A percentile compares a stretch with the other conserved stretches of the same genome.
These are phyloP conservation scores for Agaricales sp. DNA, from an alignment of 1,284 basidiomycete species.

Conservation along the genomic window DNA sequence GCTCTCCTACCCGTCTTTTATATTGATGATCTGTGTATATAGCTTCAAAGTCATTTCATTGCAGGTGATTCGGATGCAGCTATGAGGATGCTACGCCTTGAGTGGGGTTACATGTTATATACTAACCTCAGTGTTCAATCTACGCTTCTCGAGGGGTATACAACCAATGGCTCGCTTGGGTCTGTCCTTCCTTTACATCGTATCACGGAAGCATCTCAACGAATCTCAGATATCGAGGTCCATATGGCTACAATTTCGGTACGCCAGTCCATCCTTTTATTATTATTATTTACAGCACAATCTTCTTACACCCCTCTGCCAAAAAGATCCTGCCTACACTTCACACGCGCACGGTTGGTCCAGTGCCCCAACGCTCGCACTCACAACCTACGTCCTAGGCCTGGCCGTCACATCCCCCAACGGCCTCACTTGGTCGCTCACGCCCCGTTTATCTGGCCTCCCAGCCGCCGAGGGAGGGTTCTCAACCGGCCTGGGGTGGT, in stretches of 20 bases:
- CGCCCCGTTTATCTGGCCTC: conserved; percentile 25
- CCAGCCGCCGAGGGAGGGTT: conserved; percentile 31
- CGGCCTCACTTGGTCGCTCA: conserved; percentile 25
- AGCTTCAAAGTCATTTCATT: conserved; percentile 40
- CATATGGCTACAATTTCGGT: conserved; percentile 6
- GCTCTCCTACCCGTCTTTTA: background rate
- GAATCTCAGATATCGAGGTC: conserved; percentile 13
- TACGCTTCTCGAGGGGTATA: conserved; percentile 37
- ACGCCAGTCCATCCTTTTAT: conserved; percentile 3
- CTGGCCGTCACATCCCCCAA: conserved; percentile 14
- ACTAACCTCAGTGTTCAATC: conserved; percentile 34
- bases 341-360: conserved; percentile 37
- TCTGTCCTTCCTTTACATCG: conserved; percentile 18
- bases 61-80: conserved; percentile 30
- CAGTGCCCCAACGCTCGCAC: conserved; percentile 20
- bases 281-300: conserved; percentile 27
- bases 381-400: conserved; percentile 19
- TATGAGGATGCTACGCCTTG: conserved; percentile 31
- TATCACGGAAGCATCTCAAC: background rate
- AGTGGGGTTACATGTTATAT: conserved; percentile 40
- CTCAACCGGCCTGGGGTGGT: conserved; percentile 32
- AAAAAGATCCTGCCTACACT: conserved; percentile 33
- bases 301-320: conserved; percentile 16
- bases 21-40: background rate
- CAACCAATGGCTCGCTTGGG: conserved; percentile 34